Evolutionary conservation across 768 basidiomycete genomes (phyloP).

Genomic region (Mycena amicta): DNA sequence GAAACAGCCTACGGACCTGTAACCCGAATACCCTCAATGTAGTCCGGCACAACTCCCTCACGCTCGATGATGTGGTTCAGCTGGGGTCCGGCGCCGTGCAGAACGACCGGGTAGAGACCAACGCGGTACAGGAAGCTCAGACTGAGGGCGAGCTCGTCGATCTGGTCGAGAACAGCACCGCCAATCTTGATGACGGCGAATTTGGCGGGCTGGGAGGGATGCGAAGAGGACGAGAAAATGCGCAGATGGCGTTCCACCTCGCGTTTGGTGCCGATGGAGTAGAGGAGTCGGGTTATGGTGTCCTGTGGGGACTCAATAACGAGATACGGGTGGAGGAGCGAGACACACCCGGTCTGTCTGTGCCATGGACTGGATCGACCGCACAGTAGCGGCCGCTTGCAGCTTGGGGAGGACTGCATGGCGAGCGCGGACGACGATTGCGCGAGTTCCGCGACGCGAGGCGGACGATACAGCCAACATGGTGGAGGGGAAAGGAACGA

Average conservation of each 20-base stretch:
- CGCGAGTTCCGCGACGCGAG: constrained; percentile 45
- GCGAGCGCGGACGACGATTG: constrained; percentile 51
- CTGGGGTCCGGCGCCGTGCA: constrained; percentile 96
- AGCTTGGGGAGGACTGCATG: constrained; percentile 39
- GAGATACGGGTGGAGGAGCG: background rate
- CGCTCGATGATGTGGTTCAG: constrained; percentile 91
- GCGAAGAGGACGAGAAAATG: constrained; percentile 94
- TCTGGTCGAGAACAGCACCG: constrained; percentile 89
- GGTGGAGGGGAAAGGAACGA: constrained; percentile 1
- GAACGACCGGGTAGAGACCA: constrained; percentile 95
- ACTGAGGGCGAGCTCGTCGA: constrained; percentile 92
- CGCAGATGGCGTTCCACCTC: constrained; percentile 98
- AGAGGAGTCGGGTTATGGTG: constrained; percentile 93
- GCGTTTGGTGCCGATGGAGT: constrained; percentile 95
- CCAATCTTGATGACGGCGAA: constrained; percentile 99
- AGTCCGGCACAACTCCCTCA: constrained; percentile 94
- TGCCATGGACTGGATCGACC: constrained; percentile 61
- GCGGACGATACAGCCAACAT: constrained; percentile 42
- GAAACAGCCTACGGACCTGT: constrained; percentile 61
- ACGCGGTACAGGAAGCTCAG: constrained; percentile 96
- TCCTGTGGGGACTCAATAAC: constrained; percentile 54
- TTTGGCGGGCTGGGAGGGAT: constrained; percentile 87
- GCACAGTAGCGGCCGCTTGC: constrained; percentile 33
- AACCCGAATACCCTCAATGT: constrained; percentile 96
- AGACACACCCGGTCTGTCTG: constrained; percentile 73